Evolutionary conservation across 2,329 filamentous ascomycete species (phyloP), one percentile per base, ranked within the genome.

Genomic region (Penicillium janthinellum): DNA sequence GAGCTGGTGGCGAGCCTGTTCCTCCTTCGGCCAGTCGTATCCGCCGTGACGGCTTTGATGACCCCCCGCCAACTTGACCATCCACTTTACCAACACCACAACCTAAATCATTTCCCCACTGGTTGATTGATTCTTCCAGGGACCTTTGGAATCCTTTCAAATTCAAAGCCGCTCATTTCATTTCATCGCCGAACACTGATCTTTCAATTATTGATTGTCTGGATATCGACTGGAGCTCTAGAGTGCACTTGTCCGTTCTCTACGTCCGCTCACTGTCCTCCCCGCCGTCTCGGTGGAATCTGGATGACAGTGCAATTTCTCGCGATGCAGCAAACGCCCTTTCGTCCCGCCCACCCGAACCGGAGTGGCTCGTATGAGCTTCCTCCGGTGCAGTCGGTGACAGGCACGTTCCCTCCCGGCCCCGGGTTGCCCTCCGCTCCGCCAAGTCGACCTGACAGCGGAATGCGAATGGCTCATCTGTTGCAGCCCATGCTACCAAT

Each of bases 381-480:
- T 8, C 72, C 75, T 42, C 68, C 75, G 31, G 69, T 76, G 54
- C 74, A 77, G 42, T 70, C 73, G 42, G 71, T 75, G 51, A 72
- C 73, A 58, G 66, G 67, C 42, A 69, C 70, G 49, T 71, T 73
- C 57, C 69, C 61, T 45, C 63, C 67, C 42, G 67, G 68, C 44
- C 65, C 73, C 38, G 67, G 69, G 34, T 60, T 75, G 48, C 68
- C 72, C 50, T 76, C 76, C 62, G 72, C 74, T 63, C 73, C 75
- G 58, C 74, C 75, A 41, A 75, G 73, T 64, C 73, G 75, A 60
- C 72, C 76, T 12, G 68, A 68, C 56, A 78, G 75, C 60, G 74
- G 74, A 31, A 64, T 79, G 68, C 73, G 74, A 38, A 78, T 79
- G 73, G 68, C 75, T 35, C 76, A 77, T 70, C 70, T 78, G 38